Percentiles rank a stretch among this genome's conserved stretches.
Conservation (phyloP, 495 filamentous ascomycete species). For the Penicillium pulvis region DNA sequence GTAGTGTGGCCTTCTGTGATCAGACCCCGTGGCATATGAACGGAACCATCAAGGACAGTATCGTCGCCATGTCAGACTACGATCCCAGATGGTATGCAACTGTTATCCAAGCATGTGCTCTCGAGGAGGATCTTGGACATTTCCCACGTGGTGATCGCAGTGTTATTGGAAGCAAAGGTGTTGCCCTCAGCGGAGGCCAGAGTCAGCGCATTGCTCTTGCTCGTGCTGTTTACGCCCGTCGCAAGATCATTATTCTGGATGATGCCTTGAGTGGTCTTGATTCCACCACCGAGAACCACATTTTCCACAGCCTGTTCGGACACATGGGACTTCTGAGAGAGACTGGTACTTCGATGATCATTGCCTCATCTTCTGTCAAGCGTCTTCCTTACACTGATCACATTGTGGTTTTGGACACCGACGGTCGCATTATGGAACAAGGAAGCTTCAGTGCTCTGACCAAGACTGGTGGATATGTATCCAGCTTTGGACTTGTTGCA, state of each 20-base stretch:
- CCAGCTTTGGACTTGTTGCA: conserved; percentile 42
- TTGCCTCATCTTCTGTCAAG: conserved; percentile 53
- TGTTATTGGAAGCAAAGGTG: conserved; percentile 63
- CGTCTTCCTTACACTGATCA: conserved; percentile 54
- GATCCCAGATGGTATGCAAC: conserved; percentile 61
- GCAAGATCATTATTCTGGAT: conserved; percentile 57
- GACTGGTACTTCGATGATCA: conserved; percentile 50
- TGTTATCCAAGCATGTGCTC: conserved; percentile 64
- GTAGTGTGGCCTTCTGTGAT: conserved; percentile 54
- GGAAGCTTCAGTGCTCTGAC: conserved; percentile 51
- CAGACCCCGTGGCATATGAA: conserved; percentile 59
- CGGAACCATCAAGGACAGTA: conserved; percentile 58
- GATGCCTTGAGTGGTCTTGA: conserved; percentile 66
- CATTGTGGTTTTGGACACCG: conserved; percentile 50
- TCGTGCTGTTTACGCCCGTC: conserved; percentile 58
- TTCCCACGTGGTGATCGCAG: conserved; percentile 61
- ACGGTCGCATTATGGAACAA: conserved; percentile 52
- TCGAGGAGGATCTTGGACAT: conserved; percentile 57
- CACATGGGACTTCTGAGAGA: conserved; percentile 54
- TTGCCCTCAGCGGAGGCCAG: conserved; percentile 67
- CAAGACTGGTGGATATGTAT: conserved; percentile 49
- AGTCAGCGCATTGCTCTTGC: conserved; percentile 65
- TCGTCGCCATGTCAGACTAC: conserved; percentile 54
- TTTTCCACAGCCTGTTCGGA: conserved; percentile 60
- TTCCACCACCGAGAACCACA: conserved; percentile 57